Conservation (phyloP, 1,284 basidiomycete species). For the Ceratobasidium sp. region DNA sequence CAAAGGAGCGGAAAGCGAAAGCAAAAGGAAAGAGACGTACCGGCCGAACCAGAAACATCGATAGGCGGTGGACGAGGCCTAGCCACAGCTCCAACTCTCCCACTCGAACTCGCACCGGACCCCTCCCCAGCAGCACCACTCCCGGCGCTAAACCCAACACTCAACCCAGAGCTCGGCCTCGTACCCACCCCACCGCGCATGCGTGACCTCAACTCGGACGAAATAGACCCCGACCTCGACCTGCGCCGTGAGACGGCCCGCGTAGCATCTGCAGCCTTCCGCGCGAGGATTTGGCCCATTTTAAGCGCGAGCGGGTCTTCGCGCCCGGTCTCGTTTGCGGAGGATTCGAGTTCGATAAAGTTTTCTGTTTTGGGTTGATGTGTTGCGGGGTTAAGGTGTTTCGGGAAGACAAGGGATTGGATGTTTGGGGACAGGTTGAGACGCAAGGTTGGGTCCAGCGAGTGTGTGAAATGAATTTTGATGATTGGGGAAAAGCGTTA, state of each 20-base stretch:
- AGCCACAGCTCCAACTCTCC: not conserved
- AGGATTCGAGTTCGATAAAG: constrained; percentile 23
- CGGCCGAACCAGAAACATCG: not conserved
- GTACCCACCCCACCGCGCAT: too few species aligned
- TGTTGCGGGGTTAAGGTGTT: not conserved
- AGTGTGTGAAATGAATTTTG: not conserved
- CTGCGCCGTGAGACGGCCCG: not conserved
- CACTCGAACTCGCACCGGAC: not conserved
- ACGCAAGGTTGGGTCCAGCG: constrained; percentile 1
- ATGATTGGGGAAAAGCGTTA: not conserved
- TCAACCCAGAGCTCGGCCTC: too few species aligned
- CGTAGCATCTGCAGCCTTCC: constrained; percentile 15
- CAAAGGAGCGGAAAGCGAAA: not conserved
- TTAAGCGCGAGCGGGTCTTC: constrained; percentile 30
- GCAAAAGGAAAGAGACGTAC: too few species aligned
- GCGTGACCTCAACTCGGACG: too few species aligned
- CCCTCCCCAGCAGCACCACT: too few species aligned
- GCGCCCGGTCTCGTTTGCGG: not conserved
- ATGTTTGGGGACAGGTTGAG: not conserved
- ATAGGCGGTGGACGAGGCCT: not conserved
- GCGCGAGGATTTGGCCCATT: constrained; percentile 19
- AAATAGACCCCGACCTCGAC: not conserved
- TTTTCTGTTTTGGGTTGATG: constrained; percentile 12
- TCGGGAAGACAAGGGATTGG: not conserved
- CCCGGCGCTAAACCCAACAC: too few species aligned